Conservation (phyloP, 2,329 filamentous ascomycete species). For the Pseudopyrenochaeta lycopersici region DNA sequence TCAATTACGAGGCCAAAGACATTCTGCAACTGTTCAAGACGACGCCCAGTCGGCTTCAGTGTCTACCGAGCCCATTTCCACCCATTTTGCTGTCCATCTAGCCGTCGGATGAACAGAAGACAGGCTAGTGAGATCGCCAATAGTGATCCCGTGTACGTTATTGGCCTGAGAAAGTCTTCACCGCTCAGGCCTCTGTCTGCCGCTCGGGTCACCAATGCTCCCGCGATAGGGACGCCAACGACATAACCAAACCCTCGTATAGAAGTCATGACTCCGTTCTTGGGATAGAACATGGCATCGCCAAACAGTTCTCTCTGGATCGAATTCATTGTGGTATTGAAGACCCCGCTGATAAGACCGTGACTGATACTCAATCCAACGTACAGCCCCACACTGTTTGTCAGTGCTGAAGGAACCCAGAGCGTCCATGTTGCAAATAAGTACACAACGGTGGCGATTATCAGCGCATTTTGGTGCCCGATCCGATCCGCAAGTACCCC, state of each 20-base stretch:
- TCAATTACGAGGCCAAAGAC: too few relatives aligned
- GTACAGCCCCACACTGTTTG: constrained; percentile 18
- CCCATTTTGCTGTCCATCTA: constrained; percentile 23
- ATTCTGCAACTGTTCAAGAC: too few relatives aligned
- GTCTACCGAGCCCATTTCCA: constrained; percentile 25
- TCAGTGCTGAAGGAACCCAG: constrained; percentile 27
- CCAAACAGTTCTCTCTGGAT: constrained; percentile 30
- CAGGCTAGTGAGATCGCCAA: constrained; percentile 15
- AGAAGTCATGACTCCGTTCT: constrained; percentile 25
- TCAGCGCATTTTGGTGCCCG: constrained; percentile 59
- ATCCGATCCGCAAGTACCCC: constrained; percentile 58
- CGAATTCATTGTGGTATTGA: constrained; percentile 25
- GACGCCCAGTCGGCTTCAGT: too few relatives aligned
- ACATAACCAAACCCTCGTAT: constrained; percentile 29
- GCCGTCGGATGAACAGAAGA: constrained; percentile 17
- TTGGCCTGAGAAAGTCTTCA: constrained; percentile 18
- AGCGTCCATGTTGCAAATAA: constrained; percentile 23
- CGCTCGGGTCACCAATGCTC: constrained; percentile 21
- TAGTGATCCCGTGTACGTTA: constrained; percentile 23
- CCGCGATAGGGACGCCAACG: constrained; percentile 28
- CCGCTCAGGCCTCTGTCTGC: constrained; percentile 14
- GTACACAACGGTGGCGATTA: constrained; percentile 43
- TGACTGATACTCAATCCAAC: constrained; percentile 27
- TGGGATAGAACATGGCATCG: constrained; percentile 29
- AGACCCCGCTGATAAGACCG: constrained; percentile 26